Evolutionary conservation across 108 stramenopile genomes (phyloP), one percentile per base, ranked within the genome.

Genomic region (Cyclotella kingstonii): DNA sequence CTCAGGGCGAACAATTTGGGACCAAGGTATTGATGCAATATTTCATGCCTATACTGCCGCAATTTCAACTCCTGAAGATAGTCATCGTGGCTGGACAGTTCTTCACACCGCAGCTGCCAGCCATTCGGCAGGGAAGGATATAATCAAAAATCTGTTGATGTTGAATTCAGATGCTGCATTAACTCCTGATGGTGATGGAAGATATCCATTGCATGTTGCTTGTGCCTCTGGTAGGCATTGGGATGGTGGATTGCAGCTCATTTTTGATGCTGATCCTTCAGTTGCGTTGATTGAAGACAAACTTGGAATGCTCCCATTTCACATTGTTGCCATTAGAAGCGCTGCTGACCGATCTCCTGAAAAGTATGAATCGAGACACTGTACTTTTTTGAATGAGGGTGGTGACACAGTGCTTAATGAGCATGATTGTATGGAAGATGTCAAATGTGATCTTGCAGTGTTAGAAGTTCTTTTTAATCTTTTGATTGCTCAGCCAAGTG

Each of bases 221-320:
- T 89, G 87, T 65, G 82, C 74, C 31, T 34, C 69, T 12, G 85
- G 85, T 5, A 78, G 82, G 23, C 54, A 50, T 11, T 89, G 90
- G 90, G 72, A 69, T 12, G 73, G 63, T 21, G 84, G 87, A 0
- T 17, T 88, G 3, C 66, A 70, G 10, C 38, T 44, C 12, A 56
- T 85, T n/a, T 85, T 88, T 57, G 66, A 77, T 26, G 87, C 84
- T 19, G 72, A 88, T 54, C 81, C 87, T 4, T 72, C 60, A n/a
- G 80, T 77, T 1, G 63, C 82, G 22, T 10, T 56, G 30, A 29
- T 28, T n/a, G 63, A 63, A 51, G 82, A 88, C 54, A 17, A 30
- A 8, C 26, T 59, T 47, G 82, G 82, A 5, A 49, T 83, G 43
- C 68, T 88, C 47, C 87, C 87, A n/a, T 77, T 88, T 31, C 79